A percentile compares a stretch with the other conserved stretches of the same genome.
Evolutionary conservation across 495 filamentous ascomycete species (phyloP).

Genomic region (Apodospora peruviana): DNA sequence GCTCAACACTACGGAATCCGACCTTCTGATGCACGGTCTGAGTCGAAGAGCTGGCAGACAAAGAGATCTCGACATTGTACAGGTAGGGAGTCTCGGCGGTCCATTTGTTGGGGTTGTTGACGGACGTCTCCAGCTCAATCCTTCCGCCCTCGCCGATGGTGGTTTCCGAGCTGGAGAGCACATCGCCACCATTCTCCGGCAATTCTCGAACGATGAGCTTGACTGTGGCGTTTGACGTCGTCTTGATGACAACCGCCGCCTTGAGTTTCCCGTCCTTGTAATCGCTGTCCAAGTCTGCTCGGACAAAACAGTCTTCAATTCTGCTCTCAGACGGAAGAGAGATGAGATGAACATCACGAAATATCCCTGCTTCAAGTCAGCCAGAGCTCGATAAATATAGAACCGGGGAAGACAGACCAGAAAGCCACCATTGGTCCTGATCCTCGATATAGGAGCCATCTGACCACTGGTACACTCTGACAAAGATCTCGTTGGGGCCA

Average conservation of each 20-base stretch:
- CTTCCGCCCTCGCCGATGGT: conserved; percentile 4
- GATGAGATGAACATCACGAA: conserved; percentile 59
- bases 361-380: conserved; percentile 43
- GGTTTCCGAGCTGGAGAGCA: conserved; percentile 12
- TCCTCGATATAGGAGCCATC: conserved; percentile 63
- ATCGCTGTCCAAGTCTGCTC: conserved; percentile 47
- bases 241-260: conserved; percentile 35
- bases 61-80: conserved; percentile 43
- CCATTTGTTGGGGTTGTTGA: conserved; percentile 53
- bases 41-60: conserved; percentile 4
- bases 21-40: conserved; percentile 25
- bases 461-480: conserved; percentile 59
- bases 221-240: conserved; percentile 22
- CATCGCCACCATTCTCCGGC: conserved; percentile 11
- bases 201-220: conserved; percentile 30
- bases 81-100: conserved; percentile 60
- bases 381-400: not conserved
- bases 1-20: conserved; percentile 56
- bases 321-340: conserved; percentile 44
- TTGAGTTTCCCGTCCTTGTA: conserved; percentile 51
- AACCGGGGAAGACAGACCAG: conserved; percentile 28
- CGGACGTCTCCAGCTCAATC: conserved; percentile 30
- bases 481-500: conserved; percentile 45
- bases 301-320: conserved; percentile 55
- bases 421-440: conserved; percentile 56